Evolutionary conservation across 805 yeast genomes (phyloP), one percentile per base, ranked within the genome.

Genomic region (Wickerhamomyces subpelliculosus): DNA sequence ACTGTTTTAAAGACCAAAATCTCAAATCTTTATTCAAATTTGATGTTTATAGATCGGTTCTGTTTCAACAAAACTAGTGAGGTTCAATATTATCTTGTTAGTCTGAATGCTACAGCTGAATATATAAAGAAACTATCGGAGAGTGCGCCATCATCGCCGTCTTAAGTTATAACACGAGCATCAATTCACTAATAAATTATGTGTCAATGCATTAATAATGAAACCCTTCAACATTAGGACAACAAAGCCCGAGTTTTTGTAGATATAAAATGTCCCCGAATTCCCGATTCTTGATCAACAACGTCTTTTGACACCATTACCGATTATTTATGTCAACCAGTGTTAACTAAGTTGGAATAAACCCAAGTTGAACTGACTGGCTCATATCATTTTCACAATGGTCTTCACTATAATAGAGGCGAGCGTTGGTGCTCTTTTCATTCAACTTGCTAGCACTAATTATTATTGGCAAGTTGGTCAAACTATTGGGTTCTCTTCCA

Each of bases 81-180:
- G 57, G 80, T 90, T 0, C 84, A 93, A 30, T 93, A 93, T 59
- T 93, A 93, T 54, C 64, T 93, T 38, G 84, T 95, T 22, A 84
- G 96, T n/a, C 60, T 90, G 21, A 86, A 84, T 51, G 94, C 94
- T 2, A 97, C 97, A 2, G 75, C 88, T 11, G 76, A 80, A 42
- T 93, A 87, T 54, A 73, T 93, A 9, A 75, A 78, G 39, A 73
- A 77, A 11, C 57, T 93, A 16, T 18, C 32, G n/a, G n/a, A n/a
- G n/a, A n/a, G n/a, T n/a, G n/a, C n/a, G n/a, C n/a, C n/a, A n/a
- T n/a, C n/a, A n/a, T n/a, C n/a, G n/a, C n/a, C n/a, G n/a, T n/a
- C n/a, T n/a, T n/a, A n/a, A n/a, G n/a, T n/a, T n/a, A n/a, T n/a
- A n/a, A n/a, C n/a, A n/a, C n/a, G n/a, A n/a, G n/a, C n/a, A n/a